phyloP scores from a whole-genome alignment of 352 stramenopile species.

The Phytophthora citrophthora region DNA sequence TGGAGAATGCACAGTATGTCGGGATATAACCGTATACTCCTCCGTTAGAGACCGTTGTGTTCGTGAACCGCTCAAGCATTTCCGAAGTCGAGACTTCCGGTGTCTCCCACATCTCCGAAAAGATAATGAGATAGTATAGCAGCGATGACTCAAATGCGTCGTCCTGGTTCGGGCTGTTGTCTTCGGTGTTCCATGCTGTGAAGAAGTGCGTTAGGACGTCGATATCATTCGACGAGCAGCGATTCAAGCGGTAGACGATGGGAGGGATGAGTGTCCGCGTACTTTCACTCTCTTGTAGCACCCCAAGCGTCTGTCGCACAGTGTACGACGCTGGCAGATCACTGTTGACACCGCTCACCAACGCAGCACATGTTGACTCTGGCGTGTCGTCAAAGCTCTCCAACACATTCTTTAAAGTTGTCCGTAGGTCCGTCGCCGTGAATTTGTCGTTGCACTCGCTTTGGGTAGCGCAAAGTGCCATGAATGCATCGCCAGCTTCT shows the following conservation, averaged over 20 bases:
- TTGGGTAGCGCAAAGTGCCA: not conserved
- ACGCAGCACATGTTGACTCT: not conserved
- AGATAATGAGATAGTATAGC: conserved; percentile 50
- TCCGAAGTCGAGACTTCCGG: conserved; percentile 6
- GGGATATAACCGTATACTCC: not conserved
- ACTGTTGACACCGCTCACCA: not conserved
- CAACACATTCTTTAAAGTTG: not conserved
- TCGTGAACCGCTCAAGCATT: conserved; percentile 16
- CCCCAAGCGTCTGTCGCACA: not conserved
- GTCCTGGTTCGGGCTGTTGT: not conserved
- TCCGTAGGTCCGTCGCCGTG: not conserved
- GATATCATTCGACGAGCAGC: not conserved
- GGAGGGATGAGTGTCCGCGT: not conserved
- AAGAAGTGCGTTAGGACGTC: not conserved
- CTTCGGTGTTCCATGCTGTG: not conserved
- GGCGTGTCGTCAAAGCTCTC: not conserved
- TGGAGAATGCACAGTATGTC: conserved; percentile 40
- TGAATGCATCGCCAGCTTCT: not conserved
- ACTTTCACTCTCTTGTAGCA: not conserved
- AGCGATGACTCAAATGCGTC: conserved; percentile 15
- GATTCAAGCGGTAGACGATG: conserved; percentile 1
- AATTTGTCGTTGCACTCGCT: not conserved
- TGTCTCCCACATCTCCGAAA: conserved; percentile 50
- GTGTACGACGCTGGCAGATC: not conserved
- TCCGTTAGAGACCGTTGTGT: conserved; percentile 17